Base-by-base conservation (phyloP, 2,329 filamentous ascomycete species). In the Triangularia setosa region DNA sequence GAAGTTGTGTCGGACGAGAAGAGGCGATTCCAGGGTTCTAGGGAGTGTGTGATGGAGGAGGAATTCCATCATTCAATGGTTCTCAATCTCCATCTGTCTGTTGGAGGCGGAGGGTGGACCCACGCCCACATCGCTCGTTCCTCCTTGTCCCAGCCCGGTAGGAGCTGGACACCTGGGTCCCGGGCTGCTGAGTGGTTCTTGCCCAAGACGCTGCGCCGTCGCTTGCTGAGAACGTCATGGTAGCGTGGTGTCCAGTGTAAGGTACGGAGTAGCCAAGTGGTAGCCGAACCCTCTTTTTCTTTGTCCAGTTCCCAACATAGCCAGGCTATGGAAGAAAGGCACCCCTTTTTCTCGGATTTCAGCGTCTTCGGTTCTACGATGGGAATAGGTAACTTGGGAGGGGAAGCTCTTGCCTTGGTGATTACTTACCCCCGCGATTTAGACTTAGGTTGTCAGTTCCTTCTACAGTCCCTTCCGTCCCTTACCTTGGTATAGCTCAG, bases 151-250 rank as follows among this genome's bases (percentile, higher is more conserved):
- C 40, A 48, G n/a, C 40, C 18, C 18, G 18, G 40, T 9, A 48
- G 40, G 40, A 48, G 40, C 40, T 48, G 40, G 40, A 12, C 40
- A 48, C 40, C 40, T 48, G 40, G 40, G n/a, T 4, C 35, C 35
- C 35, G n/a, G n/a, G 40, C 58, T 28, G 54, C 54, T 57, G 54
- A 27, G 25, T 57, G 40, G 40, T 61, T 61, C 53, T 55, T 61
- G 33, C 52, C 16, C 30, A 40, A 57, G 25, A 61, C 33, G 53
- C 58, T 61, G 63, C 33, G 53, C 48, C 53, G 60, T 55, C 52
- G 53, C 60, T 58, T 58, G 53, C 54, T 64, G 33, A 24, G 40
- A 48, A 48, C 40, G 40, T 48, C 40, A 48, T n/a, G 18, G 40
- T 48, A 48, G 40, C 40, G 40, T 48, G 40, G 40, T 48, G 40